Base-by-base conservation (phyloP, 2,329 filamentous ascomycete species). In the Onygenales sp. region DNA sequence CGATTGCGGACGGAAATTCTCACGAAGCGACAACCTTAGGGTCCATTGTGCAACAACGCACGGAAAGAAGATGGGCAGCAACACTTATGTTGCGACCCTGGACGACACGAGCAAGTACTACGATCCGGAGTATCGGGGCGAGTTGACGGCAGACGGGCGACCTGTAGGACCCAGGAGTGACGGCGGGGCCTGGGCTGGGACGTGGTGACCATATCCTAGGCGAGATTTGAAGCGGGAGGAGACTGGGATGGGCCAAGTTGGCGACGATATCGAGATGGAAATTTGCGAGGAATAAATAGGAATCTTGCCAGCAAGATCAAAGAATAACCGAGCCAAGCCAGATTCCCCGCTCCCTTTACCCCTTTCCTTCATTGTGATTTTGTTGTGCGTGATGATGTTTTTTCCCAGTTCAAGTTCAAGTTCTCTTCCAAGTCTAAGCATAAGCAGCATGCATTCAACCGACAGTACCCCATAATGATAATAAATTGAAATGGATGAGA, bases 21-120 rank as follows among this genome's bases (percentile, higher is more conserved):
- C 69, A 3, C 64, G 72, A 44, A 74, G 69, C 27, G 72, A 75
- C 55, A 74, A 75, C 56, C 68, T 75, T 46, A 75, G 73, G 48
- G 71, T 69, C 8, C 72, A 75, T 53, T 70, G 73, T 50, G 70
- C 69, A 41, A 74, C 73, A 60, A 75, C 72, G 48, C 72, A 75
- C 61, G 73, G 71, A 59, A 74, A 72, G 63, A 69, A 69, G 9
- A 71, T 70, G 43, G 70, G 72, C 7, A 70, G 72, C 43, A 75
- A 74, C 55, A 65, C 71, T 48, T 74, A 75, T 52, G 72, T 75
- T 5, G 71, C 72, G 8, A 75, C 72, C 6, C 60, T 74, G 45
- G 72, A 74, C 54, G 68, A 71, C 31, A 66, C 60, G 32, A 74
- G 71, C 47, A 64, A 63, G 7, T 70, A 72, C 55, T 75, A 69